Conservation (phyloP, 2,329 filamentous ascomycete genomes). For the Colletotrichum sidae region DNA sequence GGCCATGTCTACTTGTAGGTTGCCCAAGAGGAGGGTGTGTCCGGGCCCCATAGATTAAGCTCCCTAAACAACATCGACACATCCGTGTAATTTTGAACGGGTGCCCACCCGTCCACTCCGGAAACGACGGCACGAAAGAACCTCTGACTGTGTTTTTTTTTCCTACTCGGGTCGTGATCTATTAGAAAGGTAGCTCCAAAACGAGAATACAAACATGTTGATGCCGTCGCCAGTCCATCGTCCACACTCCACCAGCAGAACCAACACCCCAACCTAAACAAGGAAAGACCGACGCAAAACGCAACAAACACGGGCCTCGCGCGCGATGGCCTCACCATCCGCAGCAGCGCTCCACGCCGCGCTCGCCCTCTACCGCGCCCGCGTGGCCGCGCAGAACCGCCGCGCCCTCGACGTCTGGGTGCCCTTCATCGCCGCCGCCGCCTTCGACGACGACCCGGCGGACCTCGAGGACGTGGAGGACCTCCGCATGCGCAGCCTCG, state of each 20-base stretch:
- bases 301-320: too few species aligned
- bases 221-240: too few species aligned
- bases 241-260: too few species aligned
- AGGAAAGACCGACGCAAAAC: not conserved
- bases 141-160: too few species aligned
- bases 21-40: too few species aligned
- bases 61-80: not conserved
- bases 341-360: slow-evolving; percentile 5
- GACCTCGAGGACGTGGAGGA: not conserved
- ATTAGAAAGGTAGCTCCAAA: too few species aligned
- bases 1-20: too few species aligned
- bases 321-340: not conserved
- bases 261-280: too few species aligned
- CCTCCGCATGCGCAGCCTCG: slow-evolving; percentile 9
- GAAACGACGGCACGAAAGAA: slow-evolving; percentile 3
- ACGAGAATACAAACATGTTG: too few species aligned
- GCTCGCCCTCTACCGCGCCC: slow-evolving; percentile 5
- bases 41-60: slow-evolving; percentile 13
- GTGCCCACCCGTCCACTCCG: not conserved
- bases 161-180: too few species aligned
- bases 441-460: not conserved
- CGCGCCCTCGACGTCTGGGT: slow-evolving; percentile 10
- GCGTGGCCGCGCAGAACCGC: slow-evolving; percentile 11
- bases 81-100: slow-evolving; percentile 2
- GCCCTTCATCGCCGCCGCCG: slow-evolving; percentile 13